A percentile compares a stretch with the other conserved stretches of the same genome.
Evolutionary conservation across 148 eudicot species (phyloP).

Genomic region (Mesembryanthemum crystallinum): DNA sequence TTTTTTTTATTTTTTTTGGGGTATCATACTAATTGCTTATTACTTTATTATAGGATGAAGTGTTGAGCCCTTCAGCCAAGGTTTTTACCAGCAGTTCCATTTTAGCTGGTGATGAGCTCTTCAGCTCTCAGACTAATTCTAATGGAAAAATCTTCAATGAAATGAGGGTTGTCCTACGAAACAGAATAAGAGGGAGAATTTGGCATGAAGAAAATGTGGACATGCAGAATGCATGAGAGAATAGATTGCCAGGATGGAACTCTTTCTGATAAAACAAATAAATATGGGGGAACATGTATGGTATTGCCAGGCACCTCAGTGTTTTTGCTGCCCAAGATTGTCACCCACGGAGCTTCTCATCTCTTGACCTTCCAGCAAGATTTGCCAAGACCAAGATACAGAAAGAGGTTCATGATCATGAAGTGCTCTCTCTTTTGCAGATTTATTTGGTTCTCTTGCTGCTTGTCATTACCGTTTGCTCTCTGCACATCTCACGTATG

Average conservation of each 20-base stretch:
- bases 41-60: no score
- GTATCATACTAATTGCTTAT: no score
- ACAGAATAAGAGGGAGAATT: neutral
- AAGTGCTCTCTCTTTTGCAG: neutral
- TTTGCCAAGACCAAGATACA: neutral
- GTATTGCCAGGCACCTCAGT: neutral
- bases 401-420: neutral
- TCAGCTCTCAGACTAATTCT: neutral
- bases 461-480: neutral
- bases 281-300: neutral
- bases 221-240: neutral
- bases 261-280: neutral
- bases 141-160: neutral
- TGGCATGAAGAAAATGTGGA: neutral
- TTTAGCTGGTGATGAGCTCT: neutral
- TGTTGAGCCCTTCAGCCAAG: neutral
- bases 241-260: neutral
- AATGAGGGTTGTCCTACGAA: neutral
- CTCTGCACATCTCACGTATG: neutral
- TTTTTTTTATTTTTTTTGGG: no score
- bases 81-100: neutral
- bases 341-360: neutral
- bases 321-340: neutral
- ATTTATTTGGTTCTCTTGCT: neutral
- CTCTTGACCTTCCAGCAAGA: neutral